A percentile compares a stretch with the other conserved stretches of the same genome.
Evolutionary conservation across 2,329 filamentous ascomycete species (phyloP).

Genomic region (Xylaria sp.): DNA sequence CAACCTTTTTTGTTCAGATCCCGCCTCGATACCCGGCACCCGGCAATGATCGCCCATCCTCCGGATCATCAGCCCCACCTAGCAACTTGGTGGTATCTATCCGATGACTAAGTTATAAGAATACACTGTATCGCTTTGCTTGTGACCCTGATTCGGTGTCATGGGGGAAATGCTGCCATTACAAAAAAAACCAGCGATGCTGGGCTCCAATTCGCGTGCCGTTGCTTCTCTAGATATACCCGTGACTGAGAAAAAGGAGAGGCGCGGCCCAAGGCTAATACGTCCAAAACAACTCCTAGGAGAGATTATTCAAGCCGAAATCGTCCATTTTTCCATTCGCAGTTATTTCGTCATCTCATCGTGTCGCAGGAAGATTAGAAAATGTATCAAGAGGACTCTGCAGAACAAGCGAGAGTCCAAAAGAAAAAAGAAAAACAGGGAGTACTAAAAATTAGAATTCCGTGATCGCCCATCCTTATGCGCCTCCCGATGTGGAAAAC

Average conservation of each 20-base stretch:
- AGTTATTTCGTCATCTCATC: constrained; percentile 19
- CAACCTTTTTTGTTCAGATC: background rate
- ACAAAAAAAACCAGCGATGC: constrained; percentile 13
- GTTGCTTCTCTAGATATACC: constrained; percentile 17
- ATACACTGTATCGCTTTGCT: constrained; percentile 25
- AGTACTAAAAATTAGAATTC: background rate
- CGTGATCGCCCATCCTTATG: background rate
- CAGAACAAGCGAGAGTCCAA: background rate
- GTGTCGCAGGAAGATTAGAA: constrained; percentile 14
- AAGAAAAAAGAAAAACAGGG: background rate
- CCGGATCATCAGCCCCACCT: constrained; percentile 14
- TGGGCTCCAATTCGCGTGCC: constrained; percentile 15
- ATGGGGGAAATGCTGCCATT: constrained; percentile 18
- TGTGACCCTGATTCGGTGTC: background rate
- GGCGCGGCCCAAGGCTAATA: constrained; percentile 2
- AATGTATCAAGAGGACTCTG: constrained; percentile 14
- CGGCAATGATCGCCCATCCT: constrained; percentile 22
- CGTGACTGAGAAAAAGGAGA: background rate
- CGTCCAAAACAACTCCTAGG: background rate
- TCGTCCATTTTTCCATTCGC: constrained; percentile 4
- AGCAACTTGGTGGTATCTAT: constrained; percentile 27
- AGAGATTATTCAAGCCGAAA: background rate
- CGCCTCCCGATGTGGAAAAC: background rate
- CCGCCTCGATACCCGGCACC: constrained; percentile 20
- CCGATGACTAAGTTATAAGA: constrained; percentile 23